phyloP scores from a whole-genome alignment of 2,329 filamentous ascomycete genomes.

The Aspergillus candidus region DNA sequence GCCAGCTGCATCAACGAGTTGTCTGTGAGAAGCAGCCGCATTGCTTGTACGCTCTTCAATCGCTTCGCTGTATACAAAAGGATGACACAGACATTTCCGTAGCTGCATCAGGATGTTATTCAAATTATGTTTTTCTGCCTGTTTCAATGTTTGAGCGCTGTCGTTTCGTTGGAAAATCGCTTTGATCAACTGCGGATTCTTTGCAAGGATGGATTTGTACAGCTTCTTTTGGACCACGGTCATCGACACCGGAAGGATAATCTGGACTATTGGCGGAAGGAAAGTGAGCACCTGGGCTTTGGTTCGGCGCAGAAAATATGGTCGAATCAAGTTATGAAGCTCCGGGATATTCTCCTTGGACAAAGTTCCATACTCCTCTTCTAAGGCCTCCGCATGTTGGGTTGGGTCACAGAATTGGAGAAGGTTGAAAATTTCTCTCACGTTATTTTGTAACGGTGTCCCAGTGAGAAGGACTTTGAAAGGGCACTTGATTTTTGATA shows the following conservation, averaged over 20 bases:
- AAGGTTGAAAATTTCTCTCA: conserved; percentile 91
- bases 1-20: conserved; percentile 82
- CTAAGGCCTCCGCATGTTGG: conserved; percentile 64
- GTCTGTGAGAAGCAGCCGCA: conserved; percentile 60
- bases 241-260: conserved; percentile 96
- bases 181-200: conserved; percentile 82
- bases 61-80: conserved; percentile 84
- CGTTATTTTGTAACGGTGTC: conserved; percentile 80
- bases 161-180: conserved; percentile 68
- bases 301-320: conserved; percentile 67
- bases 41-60: conserved; percentile 76
- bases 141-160: conserved; percentile 49
- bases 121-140: conserved; percentile 68
- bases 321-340: conserved; percentile 76
- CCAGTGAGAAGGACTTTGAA: conserved; percentile 82
- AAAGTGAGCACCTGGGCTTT: conserved; percentile 89
- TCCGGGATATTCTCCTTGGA: conserved; percentile 74
- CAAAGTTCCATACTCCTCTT: conserved; percentile 69
- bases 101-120: conserved; percentile 96
- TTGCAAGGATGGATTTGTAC: conserved; percentile 86
- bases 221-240: conserved; percentile 87
- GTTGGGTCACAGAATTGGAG: conserved; percentile 81
- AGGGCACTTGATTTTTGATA: conserved; percentile 67
- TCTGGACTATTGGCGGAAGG: conserved; percentile 85
- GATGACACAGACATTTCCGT: conserved; percentile 89